A percentile compares a stretch with the other conserved stretches of the same genome.
These are phyloP conservation scores for Claviceps humidiphila DNA, from an alignment of 2,329 filamentous ascomycete species.

Conservation along the genomic window DNA sequence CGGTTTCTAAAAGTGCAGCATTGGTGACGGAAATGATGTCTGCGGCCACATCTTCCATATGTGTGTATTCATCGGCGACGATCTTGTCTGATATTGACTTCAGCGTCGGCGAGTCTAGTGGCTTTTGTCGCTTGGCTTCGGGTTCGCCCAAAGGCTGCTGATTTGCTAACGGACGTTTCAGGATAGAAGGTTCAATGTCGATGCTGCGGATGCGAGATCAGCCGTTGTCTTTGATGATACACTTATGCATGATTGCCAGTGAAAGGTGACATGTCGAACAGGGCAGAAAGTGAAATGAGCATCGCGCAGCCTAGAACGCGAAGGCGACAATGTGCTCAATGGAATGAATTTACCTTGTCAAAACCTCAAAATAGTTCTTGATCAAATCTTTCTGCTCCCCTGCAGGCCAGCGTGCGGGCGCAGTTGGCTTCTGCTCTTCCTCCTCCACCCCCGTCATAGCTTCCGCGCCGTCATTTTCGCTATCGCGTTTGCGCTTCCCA, in stretches of 20 bases:
- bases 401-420: slow-evolving; percentile 12
- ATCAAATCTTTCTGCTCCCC: slow-evolving; percentile 23
- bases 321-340: background rate
- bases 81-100: slow-evolving; percentile 42
- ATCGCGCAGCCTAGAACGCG: background rate
- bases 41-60: slow-evolving; percentile 51
- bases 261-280: no score
- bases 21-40: slow-evolving; percentile 39
- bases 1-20: slow-evolving; percentile 34
- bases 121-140: slow-evolving; percentile 47
- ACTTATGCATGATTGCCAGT: background rate
- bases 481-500: slow-evolving; percentile 48
- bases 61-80: slow-evolving; percentile 36
- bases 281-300: background rate
- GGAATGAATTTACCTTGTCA: slow-evolving; percentile 23
- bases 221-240: slow-evolving; percentile 8
- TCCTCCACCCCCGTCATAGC: slow-evolving; percentile 16
- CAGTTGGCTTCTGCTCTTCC: slow-evolving; percentile 13
- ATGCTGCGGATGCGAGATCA: slow-evolving; percentile 29
- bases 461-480: slow-evolving; percentile 25
- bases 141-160: slow-evolving; percentile 34
- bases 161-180: slow-evolving; percentile 39
- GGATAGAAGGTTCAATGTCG: slow-evolving; percentile 40
- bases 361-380: slow-evolving; percentile 23
- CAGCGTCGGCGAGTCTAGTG: slow-evolving; percentile 27